Evolutionary conservation across 257 asterid genomes (phyloP).

Genomic region (Craterostigma plantagineum): DNA sequence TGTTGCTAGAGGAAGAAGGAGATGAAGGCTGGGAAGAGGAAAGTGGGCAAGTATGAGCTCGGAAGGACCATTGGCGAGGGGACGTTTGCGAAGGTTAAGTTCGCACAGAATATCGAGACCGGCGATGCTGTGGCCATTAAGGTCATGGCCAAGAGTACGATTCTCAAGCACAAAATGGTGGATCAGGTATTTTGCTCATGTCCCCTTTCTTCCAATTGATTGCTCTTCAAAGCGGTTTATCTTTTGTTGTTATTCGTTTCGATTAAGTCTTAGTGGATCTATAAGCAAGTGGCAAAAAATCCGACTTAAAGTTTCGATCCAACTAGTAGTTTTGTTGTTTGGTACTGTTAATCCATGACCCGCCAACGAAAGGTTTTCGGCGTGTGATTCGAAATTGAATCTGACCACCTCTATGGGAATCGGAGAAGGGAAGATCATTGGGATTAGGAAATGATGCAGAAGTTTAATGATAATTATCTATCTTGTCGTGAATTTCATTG

Average conservation of each 20-base stretch:
- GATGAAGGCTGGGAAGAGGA: slow-evolving; percentile 41
- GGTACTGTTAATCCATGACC: too few species aligned
- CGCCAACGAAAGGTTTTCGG: too few species aligned
- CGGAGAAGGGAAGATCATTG: too few species aligned
- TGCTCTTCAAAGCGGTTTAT: slow-evolving; percentile 8
- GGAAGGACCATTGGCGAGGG: slow-evolving; percentile 91
- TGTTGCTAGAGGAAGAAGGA: slow-evolving; percentile 14
- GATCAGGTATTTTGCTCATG: slow-evolving; percentile 41
- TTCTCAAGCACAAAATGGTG: slow-evolving; percentile 85
- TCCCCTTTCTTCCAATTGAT: slow-evolving; percentile 3
- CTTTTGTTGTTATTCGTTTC: too few species aligned
- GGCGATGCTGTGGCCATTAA: slow-evolving; percentile 76
- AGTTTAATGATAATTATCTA: too few species aligned
- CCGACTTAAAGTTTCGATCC: too few species aligned
- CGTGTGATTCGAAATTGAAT: too few species aligned
- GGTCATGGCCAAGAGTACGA: slow-evolving; percentile 69
- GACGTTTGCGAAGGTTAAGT: slow-evolving; percentile 84
- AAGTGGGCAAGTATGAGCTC: slow-evolving; percentile 72
- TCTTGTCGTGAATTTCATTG: too few species aligned
- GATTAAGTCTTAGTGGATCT: too few species aligned
- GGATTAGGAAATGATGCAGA: too few species aligned
- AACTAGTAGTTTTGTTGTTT: too few species aligned
- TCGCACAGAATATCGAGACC: slow-evolving; percentile 55
- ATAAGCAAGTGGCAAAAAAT: slow-evolving; percentile 7
- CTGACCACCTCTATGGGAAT: too few species aligned